Conservation (phyloP, 305 asterid species). For the Fraxinus angustifolia region DNA sequence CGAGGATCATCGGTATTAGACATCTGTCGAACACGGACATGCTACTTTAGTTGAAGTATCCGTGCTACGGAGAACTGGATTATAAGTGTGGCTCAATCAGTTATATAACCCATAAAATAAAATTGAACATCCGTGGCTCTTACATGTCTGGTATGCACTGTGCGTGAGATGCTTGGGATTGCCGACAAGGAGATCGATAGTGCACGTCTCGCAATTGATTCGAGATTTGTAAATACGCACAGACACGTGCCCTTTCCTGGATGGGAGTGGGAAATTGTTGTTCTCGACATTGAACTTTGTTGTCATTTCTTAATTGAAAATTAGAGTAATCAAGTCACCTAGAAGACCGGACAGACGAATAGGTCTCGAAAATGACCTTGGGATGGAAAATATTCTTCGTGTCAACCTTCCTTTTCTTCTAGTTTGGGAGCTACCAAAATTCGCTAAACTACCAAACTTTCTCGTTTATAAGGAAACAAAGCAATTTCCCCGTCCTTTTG, state of each 20-base stretch:
- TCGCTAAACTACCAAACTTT: background rate
- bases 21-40: background rate
- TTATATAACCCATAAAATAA: slow-evolving; percentile 15
- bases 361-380: background rate
- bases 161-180: background rate
- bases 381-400: background rate
- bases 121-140: background rate
- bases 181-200: background rate
- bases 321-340: background rate
- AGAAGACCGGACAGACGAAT: background rate
- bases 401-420: background rate
- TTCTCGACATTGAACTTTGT: background rate
- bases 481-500: background rate
- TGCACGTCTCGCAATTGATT: background rate
- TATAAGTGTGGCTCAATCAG: background rate
- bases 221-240: background rate
- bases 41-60: background rate
- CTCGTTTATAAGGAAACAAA: background rate
- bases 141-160: background rate
- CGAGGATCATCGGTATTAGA: background rate
- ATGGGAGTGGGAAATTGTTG: background rate
- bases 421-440: background rate
- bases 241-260: background rate
- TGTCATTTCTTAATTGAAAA: background rate
- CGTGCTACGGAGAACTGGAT: background rate